Evolutionary conservation across 331 rosid species (phyloP).

Genomic region (Dryas integrifolia): DNA sequence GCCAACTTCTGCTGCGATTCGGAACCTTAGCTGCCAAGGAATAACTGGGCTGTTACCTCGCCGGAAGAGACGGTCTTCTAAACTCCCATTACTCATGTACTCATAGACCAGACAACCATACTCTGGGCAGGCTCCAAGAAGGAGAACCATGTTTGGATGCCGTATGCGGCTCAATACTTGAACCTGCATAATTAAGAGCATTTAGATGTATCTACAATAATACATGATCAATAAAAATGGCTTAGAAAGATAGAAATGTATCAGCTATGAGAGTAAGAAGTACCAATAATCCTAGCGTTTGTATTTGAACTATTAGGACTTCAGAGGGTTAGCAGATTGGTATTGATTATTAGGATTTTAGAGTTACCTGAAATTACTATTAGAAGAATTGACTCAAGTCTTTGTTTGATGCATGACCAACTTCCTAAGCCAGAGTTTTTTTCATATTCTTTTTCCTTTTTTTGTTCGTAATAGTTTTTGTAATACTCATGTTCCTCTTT

Average conservation of each 20-base stretch:
- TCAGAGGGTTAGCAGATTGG: background rate
- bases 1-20: constrained; percentile 83
- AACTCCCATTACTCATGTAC: constrained; percentile 73
- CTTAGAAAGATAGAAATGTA: background rate
- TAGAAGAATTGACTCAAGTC: background rate
- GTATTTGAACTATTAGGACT: background rate
- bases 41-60: constrained; percentile 45
- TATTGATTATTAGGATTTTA: background rate
- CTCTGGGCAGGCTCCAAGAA: constrained; percentile 83
- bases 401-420: background rate
- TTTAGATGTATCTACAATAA: background rate
- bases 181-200: constrained; percentile 39
- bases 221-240: background rate
- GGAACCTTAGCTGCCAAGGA: constrained; percentile 73
- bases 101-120: constrained; percentile 75
- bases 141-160: constrained; percentile 90
- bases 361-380: background rate
- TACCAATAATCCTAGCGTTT: constrained; percentile 2
- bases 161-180: constrained; percentile 69
- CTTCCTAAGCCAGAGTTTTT: background rate
- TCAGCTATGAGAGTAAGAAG: background rate
- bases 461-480: background rate
- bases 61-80: constrained; percentile 67
- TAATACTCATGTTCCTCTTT: background rate
- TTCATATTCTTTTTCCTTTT: background rate